These are phyloP conservation scores for Gautieria morchelliformis DNA, from an alignment of 768 basidiomycete species.

Conservation along the genomic window DNA sequence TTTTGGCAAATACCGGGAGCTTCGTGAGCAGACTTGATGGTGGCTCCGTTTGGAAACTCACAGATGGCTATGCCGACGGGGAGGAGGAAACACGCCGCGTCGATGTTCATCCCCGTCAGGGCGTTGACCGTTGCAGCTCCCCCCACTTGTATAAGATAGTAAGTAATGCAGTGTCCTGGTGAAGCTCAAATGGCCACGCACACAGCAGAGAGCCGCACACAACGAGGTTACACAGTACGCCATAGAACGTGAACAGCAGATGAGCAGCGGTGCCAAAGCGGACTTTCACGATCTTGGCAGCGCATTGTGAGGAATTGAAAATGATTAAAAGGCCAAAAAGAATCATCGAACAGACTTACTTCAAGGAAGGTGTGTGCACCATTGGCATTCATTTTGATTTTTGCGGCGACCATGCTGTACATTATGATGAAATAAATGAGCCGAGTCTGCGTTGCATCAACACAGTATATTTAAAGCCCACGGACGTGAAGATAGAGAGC, in stretches of 20 bases:
- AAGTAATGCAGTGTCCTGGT: not conserved
- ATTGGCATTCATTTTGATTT: slow-evolving; percentile 52
- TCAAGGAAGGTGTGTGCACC: slow-evolving; percentile 50
- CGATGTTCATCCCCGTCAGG: slow-evolving; percentile 35
- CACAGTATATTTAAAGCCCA: slow-evolving; percentile 10
- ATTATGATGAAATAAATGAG: not conserved
- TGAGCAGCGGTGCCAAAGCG: slow-evolving; percentile 40
- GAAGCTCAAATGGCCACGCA: slow-evolving; percentile 10
- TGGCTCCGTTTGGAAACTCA: not conserved
- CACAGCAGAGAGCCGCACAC: slow-evolving; percentile 42
- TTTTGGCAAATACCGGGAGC: too few relatives aligned
- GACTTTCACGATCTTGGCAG: slow-evolving; percentile 33
- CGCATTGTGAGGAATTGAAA: not conserved
- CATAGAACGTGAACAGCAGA: slow-evolving; percentile 44
- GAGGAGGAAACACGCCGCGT: slow-evolving; percentile 36
- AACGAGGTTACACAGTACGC: slow-evolving; percentile 39
- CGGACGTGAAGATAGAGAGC: slow-evolving; percentile 35
- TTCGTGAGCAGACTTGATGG: not conserved
- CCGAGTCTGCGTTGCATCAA: not conserved
- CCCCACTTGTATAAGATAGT: slow-evolving; percentile 23
- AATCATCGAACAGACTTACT: slow-evolving; percentile 13
- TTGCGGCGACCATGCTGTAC: slow-evolving; percentile 30
- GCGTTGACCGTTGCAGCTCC: slow-evolving; percentile 37
- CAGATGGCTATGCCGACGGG: slow-evolving; percentile 37
- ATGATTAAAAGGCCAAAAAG: too few relatives aligned